Conservation (phyloP, 2,329 filamentous ascomycete species). For the Fusarium haematococcum region DNA sequence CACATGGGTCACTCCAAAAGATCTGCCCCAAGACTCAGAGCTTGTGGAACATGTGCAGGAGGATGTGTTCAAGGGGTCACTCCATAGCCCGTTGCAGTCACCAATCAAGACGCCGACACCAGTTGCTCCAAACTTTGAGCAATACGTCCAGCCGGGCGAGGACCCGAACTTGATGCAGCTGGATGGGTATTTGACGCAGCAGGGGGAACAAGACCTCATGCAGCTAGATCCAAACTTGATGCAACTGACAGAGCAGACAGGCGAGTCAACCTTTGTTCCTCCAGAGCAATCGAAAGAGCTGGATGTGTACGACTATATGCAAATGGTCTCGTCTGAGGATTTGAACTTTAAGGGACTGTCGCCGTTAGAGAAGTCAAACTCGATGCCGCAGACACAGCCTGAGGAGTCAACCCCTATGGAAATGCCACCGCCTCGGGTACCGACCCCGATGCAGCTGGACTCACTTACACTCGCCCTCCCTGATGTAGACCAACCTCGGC, state of each 20-base stretch:
- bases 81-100: neutral
- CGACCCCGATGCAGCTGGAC: neutral
- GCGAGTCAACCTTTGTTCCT: neutral
- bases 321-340: neutral
- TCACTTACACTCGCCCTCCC: neutral
- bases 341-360: neutral
- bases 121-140: neutral
- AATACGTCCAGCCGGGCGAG: neutral
- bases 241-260: neutral
- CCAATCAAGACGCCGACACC: neutral
- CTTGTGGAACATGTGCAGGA: neutral
- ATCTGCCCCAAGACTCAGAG: neutral
- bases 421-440: too few relatives aligned
- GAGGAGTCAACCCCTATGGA: neutral
- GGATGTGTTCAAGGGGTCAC: neutral
- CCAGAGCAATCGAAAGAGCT: neutral
- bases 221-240: neutral
- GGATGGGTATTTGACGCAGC: neutral
- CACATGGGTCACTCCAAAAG: neutral
- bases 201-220: neutral
- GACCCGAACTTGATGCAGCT: neutral
- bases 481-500: neutral
- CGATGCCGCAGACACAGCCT: neutral
- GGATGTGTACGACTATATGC: neutral
- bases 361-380: neutral